Conservation (phyloP, 1,284 basidiomycete genomes). For the Hemileia vastatrix region DNA sequence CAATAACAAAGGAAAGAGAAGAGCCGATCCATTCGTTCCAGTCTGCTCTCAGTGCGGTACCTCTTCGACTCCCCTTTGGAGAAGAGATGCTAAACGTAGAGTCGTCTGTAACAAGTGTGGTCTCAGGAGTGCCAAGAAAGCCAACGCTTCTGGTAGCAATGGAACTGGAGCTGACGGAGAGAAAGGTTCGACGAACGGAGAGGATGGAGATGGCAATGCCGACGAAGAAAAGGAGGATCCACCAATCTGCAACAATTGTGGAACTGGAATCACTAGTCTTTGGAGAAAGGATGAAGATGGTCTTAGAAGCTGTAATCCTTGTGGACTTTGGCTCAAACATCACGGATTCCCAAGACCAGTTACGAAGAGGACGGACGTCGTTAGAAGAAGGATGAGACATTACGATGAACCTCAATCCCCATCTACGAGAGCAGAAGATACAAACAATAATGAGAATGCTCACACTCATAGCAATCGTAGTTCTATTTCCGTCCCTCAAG, state of each 20-base stretch:
- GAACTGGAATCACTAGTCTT: not conserved
- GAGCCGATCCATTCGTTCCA: not conserved
- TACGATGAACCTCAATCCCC: constrained; percentile 23
- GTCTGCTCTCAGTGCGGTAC: constrained; percentile 42
- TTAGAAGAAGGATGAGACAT: constrained; percentile 38
- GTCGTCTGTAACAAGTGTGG: constrained; percentile 40
- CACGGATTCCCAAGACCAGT: constrained; percentile 36
- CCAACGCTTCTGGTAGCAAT: not conserved
- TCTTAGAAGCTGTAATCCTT: constrained; percentile 15
- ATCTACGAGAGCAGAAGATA: too few relatives aligned
- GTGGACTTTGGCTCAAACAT: constrained; percentile 29
- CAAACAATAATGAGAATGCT: not conserved
- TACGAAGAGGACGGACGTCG: constrained; percentile 39
- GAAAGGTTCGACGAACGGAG: not conserved
- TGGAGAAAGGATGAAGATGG: constrained; percentile 4
- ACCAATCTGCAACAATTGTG: constrained; percentile 1
- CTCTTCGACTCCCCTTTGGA: constrained; percentile 39
- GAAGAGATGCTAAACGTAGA: constrained; percentile 37
- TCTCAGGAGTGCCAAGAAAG: constrained; percentile 25
- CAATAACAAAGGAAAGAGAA: not conserved
- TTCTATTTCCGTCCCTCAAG: not conserved
- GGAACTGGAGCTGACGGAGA: not conserved
- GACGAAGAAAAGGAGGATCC: not conserved
- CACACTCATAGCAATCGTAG: not conserved
- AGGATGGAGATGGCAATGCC: not conserved